Percentiles rank a stretch among this genome's conserved stretches.
Evolutionary conservation across 352 stramenopile species (phyloP).

Genomic region (Thraustochytrium sp.): DNA sequence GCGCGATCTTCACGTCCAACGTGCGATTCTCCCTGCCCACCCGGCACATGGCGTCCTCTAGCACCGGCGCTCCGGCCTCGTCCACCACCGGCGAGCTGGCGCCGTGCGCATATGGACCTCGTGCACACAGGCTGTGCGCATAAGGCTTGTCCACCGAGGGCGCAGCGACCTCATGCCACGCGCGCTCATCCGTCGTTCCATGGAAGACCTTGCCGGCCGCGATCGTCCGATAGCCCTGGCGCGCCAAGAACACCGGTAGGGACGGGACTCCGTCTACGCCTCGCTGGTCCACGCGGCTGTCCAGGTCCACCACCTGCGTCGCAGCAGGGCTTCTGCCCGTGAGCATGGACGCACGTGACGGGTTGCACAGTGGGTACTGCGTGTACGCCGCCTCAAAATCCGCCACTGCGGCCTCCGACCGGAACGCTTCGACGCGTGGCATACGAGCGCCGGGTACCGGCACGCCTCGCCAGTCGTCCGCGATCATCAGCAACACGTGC

Average conservation of each 20-base stretch:
- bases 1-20: neutral
- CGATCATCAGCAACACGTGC: conserved; percentile 3
- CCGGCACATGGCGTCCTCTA: conserved; percentile 15
- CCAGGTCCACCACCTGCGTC: conserved; percentile 4
- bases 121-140: neutral
- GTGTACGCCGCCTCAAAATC: neutral
- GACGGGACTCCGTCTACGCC: neutral
- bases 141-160: neutral
- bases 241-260: neutral
- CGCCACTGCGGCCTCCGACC: neutral
- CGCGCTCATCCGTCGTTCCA: neutral
- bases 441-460: neutral
- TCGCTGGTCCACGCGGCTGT: neutral
- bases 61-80: neutral
- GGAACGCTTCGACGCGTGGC: neutral
- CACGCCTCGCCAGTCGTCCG: conserved; percentile 17
- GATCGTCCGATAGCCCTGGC: neutral
- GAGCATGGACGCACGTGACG: conserved; percentile 7
- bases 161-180: neutral
- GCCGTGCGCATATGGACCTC: neutral
- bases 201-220: conserved; percentile 20
- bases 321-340: neutral
- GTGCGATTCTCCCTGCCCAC: neutral
- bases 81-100: neutral
- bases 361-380: conserved; percentile 30